Conservation (phyloP, 2,329 filamentous ascomycete species). For the Cladosporium sp. region DNA sequence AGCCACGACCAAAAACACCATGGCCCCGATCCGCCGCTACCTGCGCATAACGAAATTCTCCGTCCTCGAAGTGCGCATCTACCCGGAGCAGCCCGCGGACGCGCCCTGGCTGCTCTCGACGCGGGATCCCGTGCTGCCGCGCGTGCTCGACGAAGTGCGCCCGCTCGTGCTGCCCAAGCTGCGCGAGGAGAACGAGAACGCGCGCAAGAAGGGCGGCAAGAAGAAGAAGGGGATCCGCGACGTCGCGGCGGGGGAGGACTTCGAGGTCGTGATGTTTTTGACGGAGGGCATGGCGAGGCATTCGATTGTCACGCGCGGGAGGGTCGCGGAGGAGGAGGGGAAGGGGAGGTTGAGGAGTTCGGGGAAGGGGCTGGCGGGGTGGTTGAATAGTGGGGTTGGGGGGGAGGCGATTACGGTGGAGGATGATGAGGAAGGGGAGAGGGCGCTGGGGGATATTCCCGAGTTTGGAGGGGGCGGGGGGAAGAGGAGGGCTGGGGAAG, state of each 20-base stretch:
- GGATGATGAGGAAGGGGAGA: slow-evolving; percentile 45
- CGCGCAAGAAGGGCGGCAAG: slow-evolving; percentile 55
- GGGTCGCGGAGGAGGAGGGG: slow-evolving; percentile 53
- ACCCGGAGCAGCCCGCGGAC: slow-evolving; percentile 83
- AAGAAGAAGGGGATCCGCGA: slow-evolving; percentile 77
- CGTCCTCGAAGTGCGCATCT: slow-evolving; percentile 93
- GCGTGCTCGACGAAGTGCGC: slow-evolving; percentile 76
- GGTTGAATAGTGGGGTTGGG: slow-evolving; percentile 34
- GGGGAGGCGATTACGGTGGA: slow-evolving; percentile 38
- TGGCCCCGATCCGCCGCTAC: slow-evolving; percentile 86
- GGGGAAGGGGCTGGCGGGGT: slow-evolving; percentile 41
- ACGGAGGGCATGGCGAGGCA: slow-evolving; percentile 81
- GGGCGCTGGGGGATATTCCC: slow-evolving; percentile 53
- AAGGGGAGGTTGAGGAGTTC: slow-evolving; percentile 40
- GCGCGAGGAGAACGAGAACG: slow-evolving; percentile 68
- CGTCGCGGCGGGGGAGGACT: slow-evolving; percentile 80
- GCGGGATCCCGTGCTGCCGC: slow-evolving; percentile 67
- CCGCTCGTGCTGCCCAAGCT: slow-evolving; percentile 86
- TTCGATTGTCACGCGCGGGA: slow-evolving; percentile 78
- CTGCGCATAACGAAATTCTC: slow-evolving; percentile 88
- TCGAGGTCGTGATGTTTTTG: slow-evolving; percentile 90
- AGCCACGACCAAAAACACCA: slow-evolving; percentile 32
- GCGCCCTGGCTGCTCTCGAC: slow-evolving; percentile 76
- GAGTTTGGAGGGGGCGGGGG: slow-evolving; percentile 24
- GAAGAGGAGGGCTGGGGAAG: slow-evolving; percentile 20